Evolutionary conservation across 371 early-diverging fungal species (phyloP).

Genomic region (Capillidium heterosporum): DNA sequence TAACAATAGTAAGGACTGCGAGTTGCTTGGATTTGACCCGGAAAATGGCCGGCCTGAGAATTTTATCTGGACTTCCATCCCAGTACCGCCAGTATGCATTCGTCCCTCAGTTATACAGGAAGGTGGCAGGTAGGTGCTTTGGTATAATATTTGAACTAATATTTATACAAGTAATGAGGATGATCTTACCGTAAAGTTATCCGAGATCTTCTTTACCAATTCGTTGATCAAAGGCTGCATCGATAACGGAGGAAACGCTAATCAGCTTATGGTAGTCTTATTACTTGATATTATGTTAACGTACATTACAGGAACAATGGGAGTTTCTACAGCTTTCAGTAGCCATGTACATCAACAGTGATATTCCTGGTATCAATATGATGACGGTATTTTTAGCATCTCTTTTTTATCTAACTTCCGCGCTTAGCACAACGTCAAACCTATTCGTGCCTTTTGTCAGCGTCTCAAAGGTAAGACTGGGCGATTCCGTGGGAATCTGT

Average conservation of each 20-base stretch:
- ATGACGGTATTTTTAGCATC: constrained; percentile 11
- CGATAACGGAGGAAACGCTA: constrained; percentile 60
- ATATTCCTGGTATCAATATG: constrained; percentile 70
- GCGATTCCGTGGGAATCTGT: constrained; percentile 96
- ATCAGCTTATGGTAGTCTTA: constrained; percentile 37
- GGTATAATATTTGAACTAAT: constrained; percentile 5
- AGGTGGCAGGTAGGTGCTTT: constrained; percentile 30
- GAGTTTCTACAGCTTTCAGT: constrained; percentile 92
- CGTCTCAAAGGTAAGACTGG: constrained; percentile 99
- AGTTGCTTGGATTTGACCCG: constrained; percentile 82
- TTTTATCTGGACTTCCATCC: constrained; percentile 82
- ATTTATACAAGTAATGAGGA: constrained; percentile 79
- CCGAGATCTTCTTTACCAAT: constrained; percentile 93
- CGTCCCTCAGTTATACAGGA: constrained; percentile 96
- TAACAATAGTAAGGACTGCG: constrained; percentile 49
- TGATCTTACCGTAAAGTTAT: constrained; percentile 95
- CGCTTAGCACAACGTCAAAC: constrained; percentile 22
- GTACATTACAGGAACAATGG: constrained; percentile 70
- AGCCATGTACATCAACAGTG: constrained; percentile 95
- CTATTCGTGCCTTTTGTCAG: constrained; percentile 86
- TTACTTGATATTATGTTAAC: neutral
- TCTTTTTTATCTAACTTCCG: neutral
- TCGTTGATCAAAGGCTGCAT: constrained; percentile 69
- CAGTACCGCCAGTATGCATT: constrained; percentile 95
- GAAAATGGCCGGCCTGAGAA: constrained; percentile 73